A percentile compares a stretch with the other conserved stretches of the same genome.
Evolutionary conservation across 176 grass and related monocot species (phyloP).

Genomic region (Saccharum officinarum): DNA sequence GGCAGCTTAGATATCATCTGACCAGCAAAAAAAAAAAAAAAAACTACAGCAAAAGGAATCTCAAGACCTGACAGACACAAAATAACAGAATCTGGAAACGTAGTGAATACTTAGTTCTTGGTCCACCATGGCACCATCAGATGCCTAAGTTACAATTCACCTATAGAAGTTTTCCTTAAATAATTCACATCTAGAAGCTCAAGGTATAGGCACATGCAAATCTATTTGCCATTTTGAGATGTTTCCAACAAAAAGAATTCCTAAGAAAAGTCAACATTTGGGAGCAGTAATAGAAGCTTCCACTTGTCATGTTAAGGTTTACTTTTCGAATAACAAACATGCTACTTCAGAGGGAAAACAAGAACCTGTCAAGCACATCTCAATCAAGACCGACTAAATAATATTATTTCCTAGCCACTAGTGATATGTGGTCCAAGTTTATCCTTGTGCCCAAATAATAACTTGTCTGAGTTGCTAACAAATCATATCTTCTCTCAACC

Average conservation of each 20-base stretch:
- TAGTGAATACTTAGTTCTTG: neutral
- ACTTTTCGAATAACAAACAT: neutral
- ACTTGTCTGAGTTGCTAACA: neutral
- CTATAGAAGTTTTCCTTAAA: neutral
- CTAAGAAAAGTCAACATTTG: neutral
- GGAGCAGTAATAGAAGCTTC: conserved; percentile 6
- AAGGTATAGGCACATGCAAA: neutral
- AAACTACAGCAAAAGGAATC: neutral
- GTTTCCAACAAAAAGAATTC: neutral
- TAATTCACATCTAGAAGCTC: neutral
- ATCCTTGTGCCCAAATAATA: conserved; percentile 1
- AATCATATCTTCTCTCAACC: conserved; percentile 1
- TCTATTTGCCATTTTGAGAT: neutral
- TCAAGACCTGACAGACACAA: neutral
- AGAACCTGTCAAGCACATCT: neutral
- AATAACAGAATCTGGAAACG: neutral
- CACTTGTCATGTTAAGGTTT: neutral
- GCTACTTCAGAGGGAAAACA: neutral
- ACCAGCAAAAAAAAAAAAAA: conserved; percentile 13
- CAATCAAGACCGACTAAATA: neutral
- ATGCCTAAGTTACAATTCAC: neutral
- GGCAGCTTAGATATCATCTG: neutral
- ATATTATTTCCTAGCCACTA: neutral
- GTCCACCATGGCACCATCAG: neutral
- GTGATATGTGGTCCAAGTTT: neutral